These are phyloP conservation scores for Aspergillus steynii DNA, from an alignment of 495 filamentous ascomycete genomes.

Conservation along the genomic window DNA sequence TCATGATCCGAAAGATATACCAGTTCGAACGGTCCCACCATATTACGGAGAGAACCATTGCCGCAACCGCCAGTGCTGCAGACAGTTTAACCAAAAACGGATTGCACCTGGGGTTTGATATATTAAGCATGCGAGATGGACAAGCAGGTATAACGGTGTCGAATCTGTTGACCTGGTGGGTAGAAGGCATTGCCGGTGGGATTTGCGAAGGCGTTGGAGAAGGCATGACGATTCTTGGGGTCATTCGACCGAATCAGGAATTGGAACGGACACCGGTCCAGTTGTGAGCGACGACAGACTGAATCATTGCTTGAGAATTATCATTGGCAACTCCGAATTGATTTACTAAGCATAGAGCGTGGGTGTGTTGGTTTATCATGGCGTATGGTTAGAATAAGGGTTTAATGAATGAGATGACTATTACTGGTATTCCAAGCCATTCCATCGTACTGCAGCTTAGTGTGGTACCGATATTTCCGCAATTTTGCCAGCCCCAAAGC, in stretches of 20 bases:
- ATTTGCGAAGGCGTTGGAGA: slow-evolving; percentile 65
- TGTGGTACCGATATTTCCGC: no score
- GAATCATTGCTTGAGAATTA: background rate
- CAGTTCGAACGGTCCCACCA: slow-evolving; percentile 65
- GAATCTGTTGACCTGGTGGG: slow-evolving; percentile 54
- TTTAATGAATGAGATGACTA: background rate
- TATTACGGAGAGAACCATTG: slow-evolving; percentile 56
- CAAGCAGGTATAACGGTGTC: slow-evolving; percentile 53
- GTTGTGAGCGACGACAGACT: background rate
- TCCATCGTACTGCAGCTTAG: background rate
- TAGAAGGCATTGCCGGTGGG: slow-evolving; percentile 60
- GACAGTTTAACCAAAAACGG: slow-evolving; percentile 54
- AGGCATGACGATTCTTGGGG: slow-evolving; percentile 53
- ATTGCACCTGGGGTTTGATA: slow-evolving; percentile 46
- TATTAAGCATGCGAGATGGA: slow-evolving; percentile 57
- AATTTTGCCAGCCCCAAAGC: no score
- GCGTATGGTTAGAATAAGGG: background rate
- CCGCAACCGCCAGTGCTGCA: slow-evolving; percentile 47
- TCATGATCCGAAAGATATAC: slow-evolving; percentile 53
- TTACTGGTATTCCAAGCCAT: background rate
- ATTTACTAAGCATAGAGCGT: background rate
- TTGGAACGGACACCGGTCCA: slow-evolving; percentile 19
- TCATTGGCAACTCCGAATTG: background rate
- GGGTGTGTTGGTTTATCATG: background rate
- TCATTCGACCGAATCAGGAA: slow-evolving; percentile 31